Conservation (phyloP, 805 yeast species). For the Wickerhamomyces ciferrii region DNA sequence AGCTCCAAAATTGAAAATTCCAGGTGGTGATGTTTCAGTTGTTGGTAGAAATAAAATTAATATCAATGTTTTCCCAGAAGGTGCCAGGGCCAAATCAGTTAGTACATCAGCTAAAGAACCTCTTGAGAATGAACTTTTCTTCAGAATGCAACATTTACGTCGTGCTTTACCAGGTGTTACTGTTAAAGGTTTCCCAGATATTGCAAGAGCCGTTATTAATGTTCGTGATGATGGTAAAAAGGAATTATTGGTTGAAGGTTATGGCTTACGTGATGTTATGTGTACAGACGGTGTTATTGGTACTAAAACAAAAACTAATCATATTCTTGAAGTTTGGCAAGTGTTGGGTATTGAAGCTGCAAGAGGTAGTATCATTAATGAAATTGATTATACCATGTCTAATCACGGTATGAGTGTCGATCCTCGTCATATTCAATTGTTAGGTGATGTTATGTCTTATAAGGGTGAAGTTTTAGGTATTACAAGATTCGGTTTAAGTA, state of each 20-base stretch:
- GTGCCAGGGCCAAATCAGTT: slow-evolving; percentile 33
- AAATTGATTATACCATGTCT: slow-evolving; percentile 96
- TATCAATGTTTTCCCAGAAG: slow-evolving; percentile 49
- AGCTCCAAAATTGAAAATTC: slow-evolving; percentile 88
- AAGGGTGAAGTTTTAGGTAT: slow-evolving; percentile 98
- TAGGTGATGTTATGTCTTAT: slow-evolving; percentile 98
- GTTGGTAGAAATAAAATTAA: slow-evolving; percentile 62
- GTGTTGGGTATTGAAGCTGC: slow-evolving; percentile 99
- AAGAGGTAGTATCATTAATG: slow-evolving; percentile 84
- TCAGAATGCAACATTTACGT: slow-evolving; percentile 84
- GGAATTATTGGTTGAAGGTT: slow-evolving; percentile 95
- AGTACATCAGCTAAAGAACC: slow-evolving; percentile 36
- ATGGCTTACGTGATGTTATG: slow-evolving; percentile 95
- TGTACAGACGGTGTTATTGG: slow-evolving; percentile 96
- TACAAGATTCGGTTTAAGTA: slow-evolving; percentile 95
- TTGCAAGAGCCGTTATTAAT: slow-evolving; percentile 94
- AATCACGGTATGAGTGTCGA: slow-evolving; percentile 99
- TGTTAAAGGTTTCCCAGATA: slow-evolving; percentile 89
- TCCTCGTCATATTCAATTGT: slow-evolving; percentile 96
- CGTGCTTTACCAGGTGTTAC: slow-evolving; percentile 83
- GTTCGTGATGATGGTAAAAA: slow-evolving; percentile 81
- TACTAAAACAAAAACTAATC: slow-evolving; percentile 82
- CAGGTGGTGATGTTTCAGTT: slow-evolving; percentile 64
- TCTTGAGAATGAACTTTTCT: slow-evolving; percentile 54
- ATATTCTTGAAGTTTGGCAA: slow-evolving; percentile 79